Conservation (phyloP, 345 rosid genomes). For the Limnanthes douglasii region DNA sequence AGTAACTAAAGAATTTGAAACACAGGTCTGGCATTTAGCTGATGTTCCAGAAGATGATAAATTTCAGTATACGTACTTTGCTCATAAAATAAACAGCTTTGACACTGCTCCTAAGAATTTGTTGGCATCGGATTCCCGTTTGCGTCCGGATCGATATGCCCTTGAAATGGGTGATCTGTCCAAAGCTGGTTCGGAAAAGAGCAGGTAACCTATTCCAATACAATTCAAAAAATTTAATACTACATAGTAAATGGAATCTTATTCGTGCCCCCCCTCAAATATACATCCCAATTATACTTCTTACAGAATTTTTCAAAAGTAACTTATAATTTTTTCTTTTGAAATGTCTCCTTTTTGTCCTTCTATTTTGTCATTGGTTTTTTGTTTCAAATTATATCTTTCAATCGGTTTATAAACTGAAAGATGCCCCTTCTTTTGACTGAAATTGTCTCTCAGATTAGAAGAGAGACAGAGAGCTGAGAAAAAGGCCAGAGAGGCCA, state of each 20-base stretch:
- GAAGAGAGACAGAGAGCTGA: constrained; percentile 76
- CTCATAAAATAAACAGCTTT: constrained; percentile 75
- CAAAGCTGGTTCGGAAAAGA: constrained; percentile 59
- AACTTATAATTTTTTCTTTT: no score
- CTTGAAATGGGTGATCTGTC: constrained; percentile 61
- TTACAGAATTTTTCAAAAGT: no score
- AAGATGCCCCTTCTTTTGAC: no score
- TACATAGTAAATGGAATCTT: no score
- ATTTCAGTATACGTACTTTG: constrained; percentile 55
- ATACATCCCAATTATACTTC: no score
- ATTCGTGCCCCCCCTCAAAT: no score
- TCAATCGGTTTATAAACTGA: no score
- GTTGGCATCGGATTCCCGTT: constrained; percentile 66
- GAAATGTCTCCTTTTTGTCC: no score
- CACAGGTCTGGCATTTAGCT: constrained; percentile 73
- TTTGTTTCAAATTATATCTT: no score
- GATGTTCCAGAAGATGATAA: constrained; percentile 64
- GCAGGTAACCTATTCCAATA: constrained; percentile 41
- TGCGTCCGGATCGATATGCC: constrained; percentile 71
- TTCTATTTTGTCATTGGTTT: no score
- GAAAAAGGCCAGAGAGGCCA: constrained; percentile 46
- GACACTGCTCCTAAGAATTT: constrained; percentile 66
- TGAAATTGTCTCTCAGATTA: constrained; percentile 37
- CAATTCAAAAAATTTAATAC: no score
- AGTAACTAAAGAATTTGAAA: neutral